Percentiles rank a stretch among this genome's conserved stretches.
phyloP scores from a whole-genome alignment of 2,329 filamentous ascomycete genomes.

The Rosellinia necatrix region DNA sequence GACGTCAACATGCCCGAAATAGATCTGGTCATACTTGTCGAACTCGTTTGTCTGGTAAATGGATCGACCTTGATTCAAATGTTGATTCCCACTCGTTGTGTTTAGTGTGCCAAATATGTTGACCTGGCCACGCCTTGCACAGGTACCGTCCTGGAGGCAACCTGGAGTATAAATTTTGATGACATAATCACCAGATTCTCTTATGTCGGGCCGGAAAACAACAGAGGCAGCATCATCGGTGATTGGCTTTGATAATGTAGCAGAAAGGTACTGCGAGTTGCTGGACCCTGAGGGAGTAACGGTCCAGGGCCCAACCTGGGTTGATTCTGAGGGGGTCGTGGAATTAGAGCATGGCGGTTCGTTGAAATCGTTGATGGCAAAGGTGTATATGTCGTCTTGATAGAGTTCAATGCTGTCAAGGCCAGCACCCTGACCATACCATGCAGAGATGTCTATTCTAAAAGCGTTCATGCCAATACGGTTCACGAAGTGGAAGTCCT shows the following conservation, averaged over 20 bases:
- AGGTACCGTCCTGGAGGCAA: slow-evolving; percentile 79
- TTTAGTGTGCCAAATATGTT: slow-evolving; percentile 78
- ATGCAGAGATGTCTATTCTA: slow-evolving; percentile 81
- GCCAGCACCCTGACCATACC: slow-evolving; percentile 85
- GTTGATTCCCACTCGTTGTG: slow-evolving; percentile 44
- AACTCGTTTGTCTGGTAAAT: slow-evolving; percentile 92
- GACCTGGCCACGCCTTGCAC: slow-evolving; percentile 75
- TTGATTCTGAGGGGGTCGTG: slow-evolving; percentile 67
- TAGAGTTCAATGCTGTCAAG: slow-evolving; percentile 86
- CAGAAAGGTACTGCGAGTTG: slow-evolving; percentile 76
- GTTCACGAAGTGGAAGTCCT: slow-evolving; percentile 93
- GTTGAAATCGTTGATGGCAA: slow-evolving; percentile 86
- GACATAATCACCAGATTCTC: slow-evolving; percentile 87
- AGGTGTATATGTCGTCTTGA: slow-evolving; percentile 81
- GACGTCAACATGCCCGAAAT: slow-evolving; percentile 81
- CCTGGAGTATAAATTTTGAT: slow-evolving; percentile 93
- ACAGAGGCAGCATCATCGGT: slow-evolving; percentile 67
- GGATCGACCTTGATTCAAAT: slow-evolving; percentile 58
- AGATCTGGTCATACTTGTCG: slow-evolving; percentile 95
- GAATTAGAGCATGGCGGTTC: slow-evolving; percentile 78
- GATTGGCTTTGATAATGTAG: slow-evolving; percentile 61
- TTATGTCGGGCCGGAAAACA: slow-evolving; percentile 81
- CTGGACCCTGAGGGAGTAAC: slow-evolving; percentile 70
- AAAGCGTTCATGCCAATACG: slow-evolving; percentile 85
- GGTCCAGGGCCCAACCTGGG: slow-evolving; percentile 74